Conservation (phyloP, 805 yeast species). For the Candida coleopterorum region DNA sequence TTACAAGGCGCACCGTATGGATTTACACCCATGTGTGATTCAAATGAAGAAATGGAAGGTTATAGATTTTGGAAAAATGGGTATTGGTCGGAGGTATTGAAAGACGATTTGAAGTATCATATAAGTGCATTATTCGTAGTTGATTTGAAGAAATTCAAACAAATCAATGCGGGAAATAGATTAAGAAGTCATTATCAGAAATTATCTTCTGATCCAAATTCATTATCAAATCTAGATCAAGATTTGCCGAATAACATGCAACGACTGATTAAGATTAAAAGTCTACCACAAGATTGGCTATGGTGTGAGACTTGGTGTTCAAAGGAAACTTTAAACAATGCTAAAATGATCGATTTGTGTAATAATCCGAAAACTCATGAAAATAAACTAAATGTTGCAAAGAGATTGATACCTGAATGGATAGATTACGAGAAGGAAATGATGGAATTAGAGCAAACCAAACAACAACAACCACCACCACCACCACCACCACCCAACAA, state of each 20-base stretch:
- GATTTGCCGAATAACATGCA: conserved; percentile 92
- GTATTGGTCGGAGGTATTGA: conserved; percentile 71
- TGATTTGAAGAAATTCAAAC: conserved; percentile 65
- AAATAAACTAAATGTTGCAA: conserved; percentile 69
- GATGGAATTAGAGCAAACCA: conserved; percentile 12
- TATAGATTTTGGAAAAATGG: conserved; percentile 91
- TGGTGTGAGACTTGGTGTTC: conserved; percentile 96
- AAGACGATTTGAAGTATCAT: conserved; percentile 61
- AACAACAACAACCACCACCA: neutral
- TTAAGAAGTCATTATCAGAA: conserved; percentile 82
- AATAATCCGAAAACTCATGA: conserved; percentile 81
- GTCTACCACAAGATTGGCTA: conserved; percentile 78
- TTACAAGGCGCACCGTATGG: conserved; percentile 82
- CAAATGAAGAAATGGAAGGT: conserved; percentile 75
- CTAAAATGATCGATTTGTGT: conserved; percentile 80
- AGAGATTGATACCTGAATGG: conserved; percentile 81
- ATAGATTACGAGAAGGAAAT: conserved; percentile 56
- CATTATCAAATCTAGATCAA: conserved; percentile 82
- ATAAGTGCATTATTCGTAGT: conserved; percentile 82
- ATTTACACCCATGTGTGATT: conserved; percentile 82
- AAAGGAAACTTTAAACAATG: conserved; percentile 52
- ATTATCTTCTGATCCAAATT: conserved; percentile 71
- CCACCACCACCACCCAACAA: neutral
- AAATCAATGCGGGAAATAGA: conserved; percentile 68
- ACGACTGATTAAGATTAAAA: conserved; percentile 55